A percentile compares a stretch with the other conserved stretches of the same genome.
phyloP scores from a whole-genome alignment of 2,329 filamentous ascomycete species.

The Xylogone sp. region DNA sequence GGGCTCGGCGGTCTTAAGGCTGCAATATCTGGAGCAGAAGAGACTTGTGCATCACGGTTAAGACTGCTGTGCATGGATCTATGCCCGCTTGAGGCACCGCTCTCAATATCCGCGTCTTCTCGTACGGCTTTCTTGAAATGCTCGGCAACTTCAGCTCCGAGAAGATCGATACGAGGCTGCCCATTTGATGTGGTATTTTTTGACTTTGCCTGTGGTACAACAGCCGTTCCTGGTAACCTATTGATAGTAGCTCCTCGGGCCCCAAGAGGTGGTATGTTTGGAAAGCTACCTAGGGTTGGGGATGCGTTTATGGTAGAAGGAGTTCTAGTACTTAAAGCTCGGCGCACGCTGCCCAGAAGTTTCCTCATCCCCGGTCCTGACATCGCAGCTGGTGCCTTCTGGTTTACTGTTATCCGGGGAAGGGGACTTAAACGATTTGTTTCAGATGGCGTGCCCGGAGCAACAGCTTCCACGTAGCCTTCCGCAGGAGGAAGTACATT shows the following conservation, averaged over 20 bases:
- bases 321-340: constrained; percentile 63
- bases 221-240: constrained; percentile 54
- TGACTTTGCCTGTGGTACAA: constrained; percentile 52
- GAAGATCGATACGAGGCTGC: constrained; percentile 70
- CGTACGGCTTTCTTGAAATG: constrained; percentile 75
- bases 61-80: constrained; percentile 14
- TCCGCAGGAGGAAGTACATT: constrained; percentile 79
- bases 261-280: constrained; percentile 28
- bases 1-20: constrained; percentile 15
- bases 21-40: constrained; percentile 20
- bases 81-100: constrained; percentile 24
- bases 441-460: constrained; percentile 43
- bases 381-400: constrained; percentile 54
- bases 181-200: constrained; percentile 41
- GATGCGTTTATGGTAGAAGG: constrained; percentile 22
- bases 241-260: constrained; percentile 48
- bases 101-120: constrained; percentile 50
- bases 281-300: constrained; percentile 30
- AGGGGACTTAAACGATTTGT: constrained; percentile 49
- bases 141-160: constrained; percentile 74
- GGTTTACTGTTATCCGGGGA: constrained; percentile 29
- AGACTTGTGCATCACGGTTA: constrained; percentile 16
- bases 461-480: constrained; percentile 69
- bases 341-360: constrained; percentile 79
- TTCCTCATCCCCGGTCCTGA: constrained; percentile 77